These are phyloP conservation scores for Chrysoporthe cubensis DNA, from an alignment of 2,329 filamentous ascomycete species.

Conservation along the genomic window DNA sequence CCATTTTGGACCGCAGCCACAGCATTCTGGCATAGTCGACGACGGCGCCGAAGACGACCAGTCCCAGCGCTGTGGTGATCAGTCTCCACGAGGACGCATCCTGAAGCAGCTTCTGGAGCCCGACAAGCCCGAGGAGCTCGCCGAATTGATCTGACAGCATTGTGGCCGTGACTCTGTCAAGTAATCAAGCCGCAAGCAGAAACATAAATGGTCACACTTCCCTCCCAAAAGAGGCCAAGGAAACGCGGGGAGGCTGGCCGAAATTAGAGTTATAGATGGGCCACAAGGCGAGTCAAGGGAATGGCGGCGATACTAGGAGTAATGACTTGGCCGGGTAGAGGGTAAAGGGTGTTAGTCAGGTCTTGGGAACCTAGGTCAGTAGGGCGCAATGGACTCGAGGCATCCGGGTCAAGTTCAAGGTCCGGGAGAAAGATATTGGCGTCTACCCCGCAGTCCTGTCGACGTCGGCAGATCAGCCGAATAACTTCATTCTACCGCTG, in stretches of 20 bases:
- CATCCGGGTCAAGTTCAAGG: not conserved
- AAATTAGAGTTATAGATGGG: no score
- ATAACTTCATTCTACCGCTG: not conserved
- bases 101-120: conserved; percentile 11
- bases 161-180: not conserved
- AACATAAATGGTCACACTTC: no score
- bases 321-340: no score
- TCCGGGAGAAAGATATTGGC: not conserved
- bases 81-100: conserved; percentile 1
- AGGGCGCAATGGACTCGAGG: not conserved
- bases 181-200: not conserved
- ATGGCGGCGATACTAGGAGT: no score
- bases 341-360: not conserved
- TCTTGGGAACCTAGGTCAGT: not conserved
- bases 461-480: conserved; percentile 8
- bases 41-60: conserved; percentile 36
- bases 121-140: conserved; percentile 5
- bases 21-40: conserved; percentile 55
- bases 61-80: conserved; percentile 29
- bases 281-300: no score
- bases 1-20: conserved; percentile 52
- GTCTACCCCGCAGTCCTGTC: conserved; percentile 11
- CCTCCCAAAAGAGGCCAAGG: no score
- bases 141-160: conserved; percentile 24
- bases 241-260: no score